phyloP scores from a whole-genome alignment of 345 rosid species.

The Eucalyptus camaldulensis region DNA sequence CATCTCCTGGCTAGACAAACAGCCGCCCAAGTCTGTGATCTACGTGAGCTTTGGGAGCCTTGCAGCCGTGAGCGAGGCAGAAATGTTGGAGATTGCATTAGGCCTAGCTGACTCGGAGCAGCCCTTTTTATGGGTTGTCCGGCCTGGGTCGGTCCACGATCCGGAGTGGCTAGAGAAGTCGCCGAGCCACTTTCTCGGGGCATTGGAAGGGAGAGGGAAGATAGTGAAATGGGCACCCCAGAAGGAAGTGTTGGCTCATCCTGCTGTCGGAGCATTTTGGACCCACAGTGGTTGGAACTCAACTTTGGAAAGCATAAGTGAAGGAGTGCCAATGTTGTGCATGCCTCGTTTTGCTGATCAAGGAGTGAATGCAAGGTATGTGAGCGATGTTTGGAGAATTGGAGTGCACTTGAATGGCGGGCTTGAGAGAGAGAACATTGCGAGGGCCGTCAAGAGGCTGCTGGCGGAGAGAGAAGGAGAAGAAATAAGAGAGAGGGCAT shows the following conservation, averaged over 20 bases:
- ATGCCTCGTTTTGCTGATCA: conserved; percentile 59
- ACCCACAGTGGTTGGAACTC: conserved; percentile 75
- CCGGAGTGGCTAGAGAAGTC: neutral
- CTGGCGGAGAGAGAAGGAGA: too few relatives aligned
- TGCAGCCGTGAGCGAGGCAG: neutral
- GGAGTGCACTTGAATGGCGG: too few relatives aligned
- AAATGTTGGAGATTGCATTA: conserved; percentile 10
- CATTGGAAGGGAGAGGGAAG: conserved; percentile 9
- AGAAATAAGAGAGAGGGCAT: too few relatives aligned
- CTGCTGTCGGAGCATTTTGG: conserved; percentile 46
- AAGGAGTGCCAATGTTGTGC: conserved; percentile 69
- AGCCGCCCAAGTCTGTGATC: conserved; percentile 8
- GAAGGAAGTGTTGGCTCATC: conserved; percentile 37
- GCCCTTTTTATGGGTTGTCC: conserved; percentile 15
- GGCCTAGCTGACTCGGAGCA: conserved; percentile 6
- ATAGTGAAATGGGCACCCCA: conserved; percentile 72
- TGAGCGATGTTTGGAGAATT: neutral
- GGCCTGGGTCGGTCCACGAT: neutral
- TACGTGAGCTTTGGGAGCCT: conserved; percentile 34
- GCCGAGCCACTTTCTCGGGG: neutral
- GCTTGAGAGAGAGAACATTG: too few relatives aligned
- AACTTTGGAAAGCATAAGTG: conserved; percentile 43
- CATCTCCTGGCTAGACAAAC: conserved; percentile 24
- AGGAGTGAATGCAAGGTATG: conserved; percentile 28
- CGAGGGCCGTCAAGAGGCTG: too few relatives aligned